These are phyloP conservation scores for Paspalum vaginatum DNA, from an alignment of 176 grass and related monocot species.

Conservation along the genomic window DNA sequence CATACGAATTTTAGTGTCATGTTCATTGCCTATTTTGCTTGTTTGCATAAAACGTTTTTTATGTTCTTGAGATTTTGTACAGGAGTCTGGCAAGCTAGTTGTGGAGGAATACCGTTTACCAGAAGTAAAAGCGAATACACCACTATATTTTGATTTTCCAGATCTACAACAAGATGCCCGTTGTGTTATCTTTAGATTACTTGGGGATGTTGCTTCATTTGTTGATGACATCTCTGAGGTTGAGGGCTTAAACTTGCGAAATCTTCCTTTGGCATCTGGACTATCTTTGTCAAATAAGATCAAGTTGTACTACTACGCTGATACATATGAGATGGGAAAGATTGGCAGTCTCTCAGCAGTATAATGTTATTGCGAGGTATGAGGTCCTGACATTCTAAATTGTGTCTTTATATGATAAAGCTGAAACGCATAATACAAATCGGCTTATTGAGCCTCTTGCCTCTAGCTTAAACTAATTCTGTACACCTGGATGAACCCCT, in stretches of 20 bases:
- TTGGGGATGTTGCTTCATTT: conserved; percentile 84
- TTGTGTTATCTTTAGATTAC: conserved; percentile 77
- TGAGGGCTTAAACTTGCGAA: conserved; percentile 66
- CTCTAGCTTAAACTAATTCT: background rate
- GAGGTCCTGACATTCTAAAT: conserved; percentile 19
- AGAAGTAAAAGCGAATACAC: conserved; percentile 67
- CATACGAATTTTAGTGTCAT: no score
- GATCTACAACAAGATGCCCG: conserved; percentile 62
- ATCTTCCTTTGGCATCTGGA: conserved; percentile 80
- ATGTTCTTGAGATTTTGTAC: conserved; percentile 37
- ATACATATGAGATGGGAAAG: conserved; percentile 92
- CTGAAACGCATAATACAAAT: background rate
- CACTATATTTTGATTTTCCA: conserved; percentile 93
- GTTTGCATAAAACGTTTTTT: conserved; percentile 20
- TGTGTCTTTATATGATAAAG: conserved; percentile 2
- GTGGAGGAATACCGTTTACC: conserved; percentile 89
- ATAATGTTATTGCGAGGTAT: conserved; percentile 51
- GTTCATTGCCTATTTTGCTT: background rate
- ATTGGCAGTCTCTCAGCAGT: conserved; percentile 72
- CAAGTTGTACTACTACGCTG: conserved; percentile 91
- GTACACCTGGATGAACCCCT: background rate
- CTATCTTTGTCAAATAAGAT: conserved; percentile 88
- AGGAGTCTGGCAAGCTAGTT: conserved; percentile 78
- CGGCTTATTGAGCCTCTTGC: background rate
- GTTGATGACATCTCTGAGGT: conserved; percentile 84